Evolutionary conservation across 2,329 filamentous ascomycete genomes (phyloP), one percentile per base, ranked within the genome.

Genomic region (Curvularia lunata): DNA sequence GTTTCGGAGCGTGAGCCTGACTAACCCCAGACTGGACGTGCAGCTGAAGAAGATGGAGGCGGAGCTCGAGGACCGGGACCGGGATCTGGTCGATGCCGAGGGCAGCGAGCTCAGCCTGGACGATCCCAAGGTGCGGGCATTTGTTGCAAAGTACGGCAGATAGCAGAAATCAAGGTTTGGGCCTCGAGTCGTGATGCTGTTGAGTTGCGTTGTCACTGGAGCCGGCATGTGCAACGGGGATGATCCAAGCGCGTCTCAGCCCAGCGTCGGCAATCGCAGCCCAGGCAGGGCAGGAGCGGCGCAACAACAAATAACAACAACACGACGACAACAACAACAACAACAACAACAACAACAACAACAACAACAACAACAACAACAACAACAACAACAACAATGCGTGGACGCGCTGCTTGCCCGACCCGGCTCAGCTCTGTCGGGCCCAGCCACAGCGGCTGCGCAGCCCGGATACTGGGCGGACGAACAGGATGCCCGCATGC

Each of bases 81-180:
- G 71, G n/a, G 67, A 75, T 45, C 70, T 82, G 65, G 27, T 81
- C 34, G 68, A 66, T 18, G 75, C 66, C 23, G 75, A 77, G 55
- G 61, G 67, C 21, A 72, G 63, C 47, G 66, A 74, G 57, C 50
- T 77, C 43, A 71, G 63, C 19, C 52, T 76, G 53, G 59, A 62
- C 28, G 71, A 75, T 53, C 61, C 70, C 18, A 71, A 60, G 52
- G 71, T 75, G 25, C 66, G 65, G 57, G 65, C 64, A 7, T 75
- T 75, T 48, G 62, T 75, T n/a, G 65, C 59, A 45, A 75, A 70
- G 54, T 72, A 74, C 53, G 72, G 70, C 6, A 64, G 56, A 57
- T 68, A 63, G 53, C 40, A 41, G 27, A 46, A 48, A 48, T 37
- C 28, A 48, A 40, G 32, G 43, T 34, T 48, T 48, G 48, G 48